Evolutionary conservation across 208 protist species (phyloP).

Genomic region (Endotrypanum monterogeii): DNA sequence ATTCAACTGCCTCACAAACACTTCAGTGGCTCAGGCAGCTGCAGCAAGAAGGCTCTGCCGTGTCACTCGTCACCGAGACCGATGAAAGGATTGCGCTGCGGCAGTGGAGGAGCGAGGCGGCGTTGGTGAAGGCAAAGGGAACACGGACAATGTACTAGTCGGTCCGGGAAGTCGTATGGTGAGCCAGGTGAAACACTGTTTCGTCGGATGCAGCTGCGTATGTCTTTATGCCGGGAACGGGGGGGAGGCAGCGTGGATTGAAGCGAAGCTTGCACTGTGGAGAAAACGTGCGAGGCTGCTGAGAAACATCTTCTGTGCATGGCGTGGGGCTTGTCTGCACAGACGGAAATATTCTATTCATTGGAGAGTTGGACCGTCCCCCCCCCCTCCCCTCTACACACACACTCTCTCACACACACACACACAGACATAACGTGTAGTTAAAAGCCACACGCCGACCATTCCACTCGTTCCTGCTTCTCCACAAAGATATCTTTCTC

Average conservation of each 20-base stretch:
- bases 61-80: constrained; percentile 3
- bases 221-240: neutral
- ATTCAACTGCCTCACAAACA: constrained; percentile 2
- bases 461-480: too few relatives aligned
- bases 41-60: constrained; percentile 15
- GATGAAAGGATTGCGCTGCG: constrained; percentile 33
- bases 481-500: too few relatives aligned
- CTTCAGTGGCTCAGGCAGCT: constrained; percentile 25
- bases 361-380: too few relatives aligned
- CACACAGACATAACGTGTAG: too few relatives aligned
- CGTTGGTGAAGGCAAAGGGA: constrained; percentile 9
- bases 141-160: constrained; percentile 3
- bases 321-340: too few relatives aligned
- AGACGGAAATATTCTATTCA: too few relatives aligned
- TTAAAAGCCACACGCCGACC: too few relatives aligned
- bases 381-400: too few relatives aligned
- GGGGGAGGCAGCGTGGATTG: neutral
- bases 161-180: neutral
- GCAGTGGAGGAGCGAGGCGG: constrained; percentile 38
- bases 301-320: too few relatives aligned
- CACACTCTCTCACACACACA: too few relatives aligned
- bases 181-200: neutral
- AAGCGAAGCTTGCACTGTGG: neutral
- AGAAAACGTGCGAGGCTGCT: too few relatives aligned
- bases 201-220: neutral